These are phyloP conservation scores for Pythium coloratum DNA, from an alignment of 352 stramenopile genomes.

Conservation along the genomic window DNA sequence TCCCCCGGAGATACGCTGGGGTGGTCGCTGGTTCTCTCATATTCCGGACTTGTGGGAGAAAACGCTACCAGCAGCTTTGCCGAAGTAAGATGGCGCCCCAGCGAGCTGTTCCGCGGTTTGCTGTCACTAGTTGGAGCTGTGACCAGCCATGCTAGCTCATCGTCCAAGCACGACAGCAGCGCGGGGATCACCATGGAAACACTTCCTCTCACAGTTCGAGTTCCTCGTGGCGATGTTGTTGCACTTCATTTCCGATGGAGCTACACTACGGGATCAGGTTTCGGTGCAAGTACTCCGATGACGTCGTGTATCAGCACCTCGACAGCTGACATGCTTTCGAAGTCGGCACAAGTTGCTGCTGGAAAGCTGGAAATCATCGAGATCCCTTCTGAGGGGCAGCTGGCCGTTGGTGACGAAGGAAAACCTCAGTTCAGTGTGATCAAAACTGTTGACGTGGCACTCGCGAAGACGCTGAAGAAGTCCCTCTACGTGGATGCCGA, in stretches of 20 bases:
- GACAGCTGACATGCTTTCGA: constrained; percentile 61
- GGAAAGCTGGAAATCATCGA: constrained; percentile 63
- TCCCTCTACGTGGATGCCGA: constrained; percentile 71
- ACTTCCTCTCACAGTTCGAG: constrained; percentile 44
- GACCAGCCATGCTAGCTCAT: not conserved
- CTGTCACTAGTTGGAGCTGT: constrained; percentile 35
- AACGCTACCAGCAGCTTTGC: constrained; percentile 26
- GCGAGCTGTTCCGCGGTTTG: constrained; percentile 47
- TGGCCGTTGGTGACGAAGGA: not conserved
- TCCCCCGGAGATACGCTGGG: constrained; percentile 55
- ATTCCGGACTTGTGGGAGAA: not conserved
- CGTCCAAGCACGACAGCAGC: not conserved
- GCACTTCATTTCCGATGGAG: constrained; percentile 61
- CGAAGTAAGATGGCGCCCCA: constrained; percentile 63
- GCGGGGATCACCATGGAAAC: not conserved
- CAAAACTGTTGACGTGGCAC: constrained; percentile 48
- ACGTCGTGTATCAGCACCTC: constrained; percentile 70
- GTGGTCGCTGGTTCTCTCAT: constrained; percentile 34
- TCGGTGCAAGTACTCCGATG: constrained; percentile 60
- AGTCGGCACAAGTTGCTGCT: constrained; percentile 46
- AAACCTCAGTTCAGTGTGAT: not conserved
- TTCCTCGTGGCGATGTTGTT: constrained; percentile 37
- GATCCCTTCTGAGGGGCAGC: not conserved
- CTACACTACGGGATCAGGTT: constrained; percentile 64
- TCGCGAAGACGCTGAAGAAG: constrained; percentile 69